These are phyloP conservation scores for Lepraria neglecta DNA, from an alignment of 495 filamentous ascomycete genomes.

Conservation along the genomic window DNA sequence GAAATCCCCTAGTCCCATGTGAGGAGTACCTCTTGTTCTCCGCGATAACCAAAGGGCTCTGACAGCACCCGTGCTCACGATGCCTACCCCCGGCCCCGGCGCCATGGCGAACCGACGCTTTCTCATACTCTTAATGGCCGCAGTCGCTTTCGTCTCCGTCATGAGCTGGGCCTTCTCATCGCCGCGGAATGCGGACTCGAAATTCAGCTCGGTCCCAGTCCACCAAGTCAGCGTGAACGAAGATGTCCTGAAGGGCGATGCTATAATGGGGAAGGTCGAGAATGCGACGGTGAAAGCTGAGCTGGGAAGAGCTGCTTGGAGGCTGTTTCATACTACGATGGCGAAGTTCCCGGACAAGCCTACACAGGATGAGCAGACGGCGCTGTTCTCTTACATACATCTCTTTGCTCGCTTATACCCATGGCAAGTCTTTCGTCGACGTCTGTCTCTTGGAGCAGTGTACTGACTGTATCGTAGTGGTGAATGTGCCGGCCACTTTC, in stretches of 20 bases:
- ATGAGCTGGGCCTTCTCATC: slow-evolving; percentile 19
- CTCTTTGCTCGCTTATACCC: slow-evolving; percentile 91
- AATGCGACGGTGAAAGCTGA: slow-evolving; percentile 92
- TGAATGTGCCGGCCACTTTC: slow-evolving; percentile 91
- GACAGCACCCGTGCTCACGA: neutral
- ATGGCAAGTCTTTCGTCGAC: slow-evolving; percentile 42
- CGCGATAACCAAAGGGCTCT: neutral
- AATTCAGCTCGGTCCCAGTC: slow-evolving; percentile 19
- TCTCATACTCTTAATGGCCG: slow-evolving; percentile 26
- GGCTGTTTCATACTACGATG: slow-evolving; percentile 92
- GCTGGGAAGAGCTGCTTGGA: slow-evolving; percentile 82
- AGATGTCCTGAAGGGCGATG: slow-evolving; percentile 60
- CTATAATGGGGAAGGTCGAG: slow-evolving; percentile 81
- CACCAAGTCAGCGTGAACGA: slow-evolving; percentile 25
- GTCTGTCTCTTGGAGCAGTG: no score
- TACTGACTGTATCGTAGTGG: slow-evolving; percentile 49
- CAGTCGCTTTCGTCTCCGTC: slow-evolving; percentile 23
- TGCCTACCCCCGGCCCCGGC: slow-evolving; percentile 8
- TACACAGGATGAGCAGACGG: slow-evolving; percentile 71
- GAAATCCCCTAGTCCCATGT: neutral
- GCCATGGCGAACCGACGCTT: slow-evolving; percentile 30
- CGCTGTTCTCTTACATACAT: slow-evolving; percentile 77
- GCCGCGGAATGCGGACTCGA: neutral
- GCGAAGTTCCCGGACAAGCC: slow-evolving; percentile 86
- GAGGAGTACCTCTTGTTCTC: neutral